Base-by-base conservation (phyloP, 768 basidiomycete species). In the Favolaschia claudopus region DNA sequence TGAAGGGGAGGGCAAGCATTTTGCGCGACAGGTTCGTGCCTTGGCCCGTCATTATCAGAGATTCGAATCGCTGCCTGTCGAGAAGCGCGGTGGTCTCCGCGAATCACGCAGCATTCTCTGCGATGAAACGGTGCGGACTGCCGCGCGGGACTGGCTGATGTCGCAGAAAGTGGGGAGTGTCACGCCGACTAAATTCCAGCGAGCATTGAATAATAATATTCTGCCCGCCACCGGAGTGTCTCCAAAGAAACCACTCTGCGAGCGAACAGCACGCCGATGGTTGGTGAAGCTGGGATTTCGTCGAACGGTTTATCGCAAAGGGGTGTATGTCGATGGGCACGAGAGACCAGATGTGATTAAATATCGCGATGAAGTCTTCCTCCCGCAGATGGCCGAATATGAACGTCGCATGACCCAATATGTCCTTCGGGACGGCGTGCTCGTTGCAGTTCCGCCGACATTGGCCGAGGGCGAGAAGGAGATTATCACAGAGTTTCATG, bases 271-370 rank as follows among this genome's bases (percentile, higher is more conserved):
- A 15, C 46, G 62, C 10, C 59, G 61, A 1, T 82, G 82, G 79
- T 65, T 84, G 36, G 46, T 65, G 4, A 68, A 70, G 33, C 54
- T 82, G 5, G 72, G 67, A 0, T 80, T 74, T 70, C 27, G 65
- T 1, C 67, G 67, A 42, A 71, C 67, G 10, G 20, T 68, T 6
- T 37, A 66, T 0, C 60, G 64, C 19, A 76, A 74, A 34, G 78
- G 79, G 0, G 70, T 77, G 15, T 78, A 71, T 63, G 66, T 72
- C 47, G 77, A 77, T 70, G 77, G 76, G 7, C 70, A 78, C 58
- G 74, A 79, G 60, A 63, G 59, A n/a, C 69, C 51, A 19, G 20
- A 64, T 46, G 50, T 45, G 50, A 45, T 51, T 13, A 49, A 59
- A 29, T 63, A 69, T 45, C 36, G 53, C 1, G 49, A 62, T 20